Base-by-base conservation (phyloP, 2,329 filamentous ascomycete species). In the Akanthomyces uredinophilus region DNA sequence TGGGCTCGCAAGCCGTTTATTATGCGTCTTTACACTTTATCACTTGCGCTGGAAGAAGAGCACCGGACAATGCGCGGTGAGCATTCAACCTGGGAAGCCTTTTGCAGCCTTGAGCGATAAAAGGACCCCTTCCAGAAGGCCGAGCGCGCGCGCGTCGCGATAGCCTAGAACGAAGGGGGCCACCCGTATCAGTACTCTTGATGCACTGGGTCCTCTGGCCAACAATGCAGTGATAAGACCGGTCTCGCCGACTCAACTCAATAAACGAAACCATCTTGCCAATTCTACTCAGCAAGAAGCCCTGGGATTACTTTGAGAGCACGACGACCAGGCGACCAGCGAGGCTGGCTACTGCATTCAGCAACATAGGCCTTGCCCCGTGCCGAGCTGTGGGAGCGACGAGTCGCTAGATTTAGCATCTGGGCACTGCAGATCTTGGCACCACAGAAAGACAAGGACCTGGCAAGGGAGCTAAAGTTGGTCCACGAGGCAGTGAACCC, bases 381-480 rank as follows among this genome's bases (percentile, higher is more conserved):
- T 18, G 13, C 37, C 49, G 46, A 20, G 51, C 41, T 6, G 53
- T 43, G 39, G 39, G 18, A 60, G 47, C 57, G 37, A 60, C n/a
- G 37, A 37, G 24, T 46, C 18, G 43, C 43, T 47, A 32, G 52
- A 59, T 51, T 51, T 51, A 13, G 46, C 39, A 60, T 60, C 57
- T 60, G 57, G 57, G 14, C n/a, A 43, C 49, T 32, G 49, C 49
- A 60, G 49, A 60, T 60, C 57, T 60, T 60, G 57, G 57, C 57
- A 60, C 57, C 55, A 52, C 46, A 60, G 57, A 51, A 51, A 51
- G 22, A 24, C 35, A 14, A 22, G 51, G 51, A 16, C n/a, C 32
- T 53, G 35, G 29, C 20, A 14, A 22, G 22, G 44, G 35, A 50
- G 35, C 46, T 46, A 56, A 50, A 50, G 44, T 39, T 58, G 24